phyloP scores from a whole-genome alignment of 2,329 filamentous ascomycete genomes.

The Bipolaris oryzae region DNA sequence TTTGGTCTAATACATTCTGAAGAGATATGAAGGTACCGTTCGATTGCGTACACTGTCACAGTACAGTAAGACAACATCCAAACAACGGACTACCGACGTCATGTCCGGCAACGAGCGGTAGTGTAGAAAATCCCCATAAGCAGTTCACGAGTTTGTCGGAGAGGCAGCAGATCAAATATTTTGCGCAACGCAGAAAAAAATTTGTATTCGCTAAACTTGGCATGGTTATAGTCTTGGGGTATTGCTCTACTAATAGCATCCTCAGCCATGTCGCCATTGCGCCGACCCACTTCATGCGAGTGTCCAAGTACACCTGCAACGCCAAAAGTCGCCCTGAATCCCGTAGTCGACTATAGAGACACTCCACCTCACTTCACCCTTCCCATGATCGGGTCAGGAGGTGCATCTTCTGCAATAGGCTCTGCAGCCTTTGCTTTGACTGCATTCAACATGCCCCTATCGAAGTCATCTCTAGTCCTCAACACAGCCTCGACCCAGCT shows the following conservation, averaged over 20 bases:
- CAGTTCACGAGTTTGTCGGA: background rate
- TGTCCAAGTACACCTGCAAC: conserved; percentile 6
- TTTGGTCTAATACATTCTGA: conserved; percentile 2
- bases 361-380: conserved; percentile 70
- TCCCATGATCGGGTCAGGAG: conserved; percentile 88
- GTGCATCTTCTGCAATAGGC: conserved; percentile 74
- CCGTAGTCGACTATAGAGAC: background rate
- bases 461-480: conserved; percentile 88
- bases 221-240: conserved; percentile 8
- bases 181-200: background rate
- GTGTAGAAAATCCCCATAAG: too few relatives aligned
- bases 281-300: conserved; percentile 4
- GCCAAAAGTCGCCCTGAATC: conserved; percentile 1
- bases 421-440: conserved; percentile 90
- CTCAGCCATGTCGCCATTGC: conserved; percentile 6
- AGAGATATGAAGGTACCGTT: conserved; percentile 7
- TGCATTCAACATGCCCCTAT: conserved; percentile 82
- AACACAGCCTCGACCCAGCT: conserved; percentile 95
- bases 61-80: background rate
- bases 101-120: background rate
- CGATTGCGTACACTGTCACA: conserved; percentile 1
- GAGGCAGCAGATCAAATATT: background rate
- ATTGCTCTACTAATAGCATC: conserved; percentile 5
- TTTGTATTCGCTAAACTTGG: conserved; percentile 11
- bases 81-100: background rate